These are phyloP conservation scores for Butyriboletus appendiculatus DNA, from an alignment of 1,284 basidiomycete species.

Conservation along the genomic window DNA sequence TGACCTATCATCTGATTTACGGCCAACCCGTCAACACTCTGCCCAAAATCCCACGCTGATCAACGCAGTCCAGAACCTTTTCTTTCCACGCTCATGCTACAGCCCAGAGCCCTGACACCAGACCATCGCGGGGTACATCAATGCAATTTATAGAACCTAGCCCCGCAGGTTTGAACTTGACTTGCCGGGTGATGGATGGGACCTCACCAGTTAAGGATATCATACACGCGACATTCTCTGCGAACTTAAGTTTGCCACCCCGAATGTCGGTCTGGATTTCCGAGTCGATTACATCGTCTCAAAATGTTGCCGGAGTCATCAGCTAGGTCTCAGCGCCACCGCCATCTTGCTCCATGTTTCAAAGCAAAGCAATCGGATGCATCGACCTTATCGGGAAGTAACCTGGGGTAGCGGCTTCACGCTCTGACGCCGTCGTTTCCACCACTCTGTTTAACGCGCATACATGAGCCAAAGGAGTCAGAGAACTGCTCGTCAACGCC, in stretches of 20 bases:
- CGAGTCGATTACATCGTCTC: neutral
- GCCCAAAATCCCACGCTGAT: neutral
- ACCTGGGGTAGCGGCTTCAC: neutral
- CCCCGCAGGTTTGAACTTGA: neutral
- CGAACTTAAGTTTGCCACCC: conserved; percentile 5
- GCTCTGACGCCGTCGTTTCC: neutral
- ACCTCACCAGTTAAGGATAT: neutral
- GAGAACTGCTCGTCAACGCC: neutral
- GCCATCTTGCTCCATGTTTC: neutral
- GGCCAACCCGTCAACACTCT: neutral
- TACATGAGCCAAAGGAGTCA: neutral
- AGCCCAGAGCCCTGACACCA: conserved; percentile 16
- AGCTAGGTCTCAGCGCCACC: neutral
- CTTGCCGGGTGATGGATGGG: neutral
- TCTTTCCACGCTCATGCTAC: conserved; percentile 9
- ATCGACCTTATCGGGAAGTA: conserved; percentile 1
- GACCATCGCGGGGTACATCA: conserved; percentile 8
- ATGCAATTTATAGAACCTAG: conserved; percentile 6
- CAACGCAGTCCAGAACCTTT: neutral
- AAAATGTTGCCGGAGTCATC: neutral
- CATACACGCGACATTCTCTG: neutral
- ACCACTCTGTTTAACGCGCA: neutral
- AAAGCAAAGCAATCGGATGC: neutral
- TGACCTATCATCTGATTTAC: neutral
- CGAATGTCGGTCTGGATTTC: neutral